Evolutionary conservation across 139 green algal genomes (phyloP).

Genomic region (Volvox reticuliferus): DNA sequence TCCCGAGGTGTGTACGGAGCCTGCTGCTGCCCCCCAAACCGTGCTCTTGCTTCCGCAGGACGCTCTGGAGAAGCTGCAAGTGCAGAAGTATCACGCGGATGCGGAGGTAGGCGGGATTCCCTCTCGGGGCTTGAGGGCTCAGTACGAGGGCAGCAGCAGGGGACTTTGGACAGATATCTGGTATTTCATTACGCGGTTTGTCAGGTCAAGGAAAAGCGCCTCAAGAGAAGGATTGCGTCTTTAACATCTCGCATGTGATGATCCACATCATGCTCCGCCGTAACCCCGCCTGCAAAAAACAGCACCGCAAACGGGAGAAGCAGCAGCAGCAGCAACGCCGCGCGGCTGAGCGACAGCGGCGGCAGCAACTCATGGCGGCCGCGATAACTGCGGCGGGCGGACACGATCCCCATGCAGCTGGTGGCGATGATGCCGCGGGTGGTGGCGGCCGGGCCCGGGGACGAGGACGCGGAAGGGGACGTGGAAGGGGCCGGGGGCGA

Average conservation of each 20-base stretch:
- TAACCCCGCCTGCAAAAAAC: background rate
- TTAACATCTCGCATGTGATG: no score
- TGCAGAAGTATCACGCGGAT: slow-evolving; percentile 58
- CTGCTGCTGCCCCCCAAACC: no score
- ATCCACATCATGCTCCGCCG: no score
- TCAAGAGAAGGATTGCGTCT: no score
- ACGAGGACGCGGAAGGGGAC: background rate
- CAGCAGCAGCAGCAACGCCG: slow-evolving; percentile 33
- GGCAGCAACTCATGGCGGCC: slow-evolving; percentile 34
- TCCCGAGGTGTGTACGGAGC: no score
- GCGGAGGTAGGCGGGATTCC: slow-evolving; percentile 43
- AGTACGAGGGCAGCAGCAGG: no score
- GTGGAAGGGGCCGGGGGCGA: slow-evolving; percentile 13
- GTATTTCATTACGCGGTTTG: no score
- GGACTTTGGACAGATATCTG: no score
- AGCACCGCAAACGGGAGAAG: slow-evolving; percentile 52
- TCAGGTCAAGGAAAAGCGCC: no score
- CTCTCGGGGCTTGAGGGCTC: no score
- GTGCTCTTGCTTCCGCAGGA: no score
- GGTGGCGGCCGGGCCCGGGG: slow-evolving; percentile 13
- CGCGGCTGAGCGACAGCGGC: slow-evolving; percentile 41
- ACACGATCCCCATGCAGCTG: background rate
- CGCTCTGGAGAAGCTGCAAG: slow-evolving; percentile 51
- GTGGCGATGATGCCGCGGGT: background rate
- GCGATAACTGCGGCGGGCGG: slow-evolving; percentile 22